A percentile compares a stretch with the other conserved stretches of the same genome.
Evolutionary conservation across 2,329 filamentous ascomycete species (phyloP).

Genomic region (Fusarium sp.): DNA sequence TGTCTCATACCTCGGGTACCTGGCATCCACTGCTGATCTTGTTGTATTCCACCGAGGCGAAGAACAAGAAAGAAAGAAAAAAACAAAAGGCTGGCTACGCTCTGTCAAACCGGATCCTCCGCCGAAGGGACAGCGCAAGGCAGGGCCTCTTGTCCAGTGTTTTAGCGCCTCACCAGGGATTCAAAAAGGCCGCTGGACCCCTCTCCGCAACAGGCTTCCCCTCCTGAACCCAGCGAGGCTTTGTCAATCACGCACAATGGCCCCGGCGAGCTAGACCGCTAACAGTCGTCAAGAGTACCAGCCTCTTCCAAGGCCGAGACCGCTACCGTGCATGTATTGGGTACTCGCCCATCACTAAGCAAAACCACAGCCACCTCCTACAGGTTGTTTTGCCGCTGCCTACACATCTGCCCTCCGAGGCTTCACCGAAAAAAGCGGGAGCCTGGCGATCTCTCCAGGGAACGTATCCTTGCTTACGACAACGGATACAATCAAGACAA

Average conservation of each 20-base stretch:
- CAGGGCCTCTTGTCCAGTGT: constrained; percentile 10
- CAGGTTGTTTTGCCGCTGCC: not conserved
- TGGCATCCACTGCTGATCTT: constrained; percentile 6
- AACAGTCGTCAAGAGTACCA: not conserved
- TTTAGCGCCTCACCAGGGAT: constrained; percentile 22
- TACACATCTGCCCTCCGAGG: not conserved
- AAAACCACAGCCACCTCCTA: not conserved
- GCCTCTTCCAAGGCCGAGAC: not conserved
- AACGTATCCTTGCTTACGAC: not conserved
- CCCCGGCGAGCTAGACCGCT: constrained; percentile 1
- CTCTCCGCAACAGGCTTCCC: constrained; percentile 21
- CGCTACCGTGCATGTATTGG: not conserved
- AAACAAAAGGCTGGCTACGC: not conserved
- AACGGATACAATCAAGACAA: not conserved
- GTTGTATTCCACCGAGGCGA: not conserved
- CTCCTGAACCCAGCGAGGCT: constrained; percentile 8
- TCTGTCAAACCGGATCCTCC: constrained; percentile 2
- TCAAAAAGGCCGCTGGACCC: not conserved
- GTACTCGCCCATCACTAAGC: not conserved
- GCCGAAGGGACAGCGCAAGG: not conserved
- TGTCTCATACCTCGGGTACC: constrained; percentile 3
- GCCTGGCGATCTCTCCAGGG: not conserved
- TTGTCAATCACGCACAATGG: not conserved
- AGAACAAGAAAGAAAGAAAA: not conserved
- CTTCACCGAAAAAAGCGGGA: constrained; percentile 6